Evolutionary conservation across 208 protist species (phyloP).

Genomic region (Leishmania turanica): DNA sequence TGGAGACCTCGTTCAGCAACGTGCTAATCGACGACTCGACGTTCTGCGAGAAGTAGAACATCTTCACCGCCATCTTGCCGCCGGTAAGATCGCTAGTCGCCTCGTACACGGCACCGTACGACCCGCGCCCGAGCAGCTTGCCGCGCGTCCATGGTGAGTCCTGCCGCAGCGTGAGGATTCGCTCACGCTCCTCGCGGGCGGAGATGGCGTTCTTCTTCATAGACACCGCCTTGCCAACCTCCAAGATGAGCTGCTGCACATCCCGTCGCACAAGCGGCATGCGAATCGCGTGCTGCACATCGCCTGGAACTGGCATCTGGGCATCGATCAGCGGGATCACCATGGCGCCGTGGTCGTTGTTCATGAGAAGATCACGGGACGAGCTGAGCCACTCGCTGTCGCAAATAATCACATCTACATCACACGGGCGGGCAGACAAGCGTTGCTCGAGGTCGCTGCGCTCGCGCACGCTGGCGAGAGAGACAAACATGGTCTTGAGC

Average conservation of each 20-base stretch:
- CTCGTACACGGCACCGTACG: conserved; percentile 90
- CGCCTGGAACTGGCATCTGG: conserved; percentile 43
- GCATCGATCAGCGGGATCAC: conserved; percentile 70
- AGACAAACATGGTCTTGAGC: conserved; percentile 91
- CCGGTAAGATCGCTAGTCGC: conserved; percentile 91
- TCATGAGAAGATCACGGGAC: conserved; percentile 63
- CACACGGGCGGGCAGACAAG: conserved; percentile 60
- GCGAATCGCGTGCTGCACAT: conserved; percentile 70
- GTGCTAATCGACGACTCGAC: conserved; percentile 76
- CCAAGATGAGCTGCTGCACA: conserved; percentile 74
- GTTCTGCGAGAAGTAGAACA: conserved; percentile 87
- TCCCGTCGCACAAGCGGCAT: conserved; percentile 76
- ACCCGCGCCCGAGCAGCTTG: conserved; percentile 85
- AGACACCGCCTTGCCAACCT: conserved; percentile 79
- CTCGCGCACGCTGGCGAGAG: conserved; percentile 77
- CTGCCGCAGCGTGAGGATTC: conserved; percentile 87
- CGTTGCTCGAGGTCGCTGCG: conserved; percentile 77
- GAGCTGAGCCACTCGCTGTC: conserved; percentile 85
- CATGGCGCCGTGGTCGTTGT: conserved; percentile 63
- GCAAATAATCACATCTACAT: conserved; percentile 89
- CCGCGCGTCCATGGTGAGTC: conserved; percentile 92
- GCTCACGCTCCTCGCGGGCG: conserved; percentile 81
- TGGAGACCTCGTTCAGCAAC: conserved; percentile 90
- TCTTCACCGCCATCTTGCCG: conserved; percentile 94
- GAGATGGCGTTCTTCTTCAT: conserved; percentile 85